A percentile compares a stretch with the other conserved stretches of the same genome.
phyloP scores from a whole-genome alignment of 2,329 filamentous ascomycete species.

The Penicillium digitatum region DNA sequence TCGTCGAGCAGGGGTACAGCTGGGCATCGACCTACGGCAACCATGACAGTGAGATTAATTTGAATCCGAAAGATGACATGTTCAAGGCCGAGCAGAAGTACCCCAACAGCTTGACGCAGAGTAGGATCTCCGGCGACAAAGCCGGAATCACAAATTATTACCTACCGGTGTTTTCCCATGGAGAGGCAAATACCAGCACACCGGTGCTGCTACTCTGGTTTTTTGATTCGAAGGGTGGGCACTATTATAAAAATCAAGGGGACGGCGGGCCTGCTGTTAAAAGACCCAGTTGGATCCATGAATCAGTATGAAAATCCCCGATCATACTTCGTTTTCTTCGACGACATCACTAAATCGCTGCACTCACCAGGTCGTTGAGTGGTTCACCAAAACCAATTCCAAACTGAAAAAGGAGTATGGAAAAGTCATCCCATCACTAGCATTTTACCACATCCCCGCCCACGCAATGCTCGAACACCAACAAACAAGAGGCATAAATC shows the following conservation, averaged over 20 bases:
- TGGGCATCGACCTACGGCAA: conserved; percentile 71
- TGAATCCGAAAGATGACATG: conserved; percentile 47
- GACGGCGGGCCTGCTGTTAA: conserved; percentile 21
- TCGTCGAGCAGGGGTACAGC: conserved; percentile 53
- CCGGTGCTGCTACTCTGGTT: conserved; percentile 62
- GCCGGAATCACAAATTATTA: conserved; percentile 54
- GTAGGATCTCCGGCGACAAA: conserved; percentile 39
- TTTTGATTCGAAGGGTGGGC: conserved; percentile 63
- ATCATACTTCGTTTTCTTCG: neutral
- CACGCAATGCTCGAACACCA: conserved; percentile 44
- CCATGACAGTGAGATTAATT: conserved; percentile 61
- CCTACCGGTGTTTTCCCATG: conserved; percentile 45
- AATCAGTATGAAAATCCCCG: conserved; percentile 24
- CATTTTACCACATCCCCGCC: conserved; percentile 54
- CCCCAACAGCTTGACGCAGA: conserved; percentile 41
- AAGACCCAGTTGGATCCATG: conserved; percentile 46
- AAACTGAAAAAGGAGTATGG: conserved; percentile 29
- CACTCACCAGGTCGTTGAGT: conserved; percentile 35
- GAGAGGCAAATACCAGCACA: conserved; percentile 36
- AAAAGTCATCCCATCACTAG: conserved; percentile 47
- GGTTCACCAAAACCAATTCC: conserved; percentile 42
- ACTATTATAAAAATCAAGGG: conserved; percentile 42
- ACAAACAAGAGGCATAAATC: conserved; percentile 38
- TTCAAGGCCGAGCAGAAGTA: conserved; percentile 41
- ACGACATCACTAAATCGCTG: neutral